Conservation (phyloP, 1,284 basidiomycete genomes). For the Entoloma clypeatum region DNA sequence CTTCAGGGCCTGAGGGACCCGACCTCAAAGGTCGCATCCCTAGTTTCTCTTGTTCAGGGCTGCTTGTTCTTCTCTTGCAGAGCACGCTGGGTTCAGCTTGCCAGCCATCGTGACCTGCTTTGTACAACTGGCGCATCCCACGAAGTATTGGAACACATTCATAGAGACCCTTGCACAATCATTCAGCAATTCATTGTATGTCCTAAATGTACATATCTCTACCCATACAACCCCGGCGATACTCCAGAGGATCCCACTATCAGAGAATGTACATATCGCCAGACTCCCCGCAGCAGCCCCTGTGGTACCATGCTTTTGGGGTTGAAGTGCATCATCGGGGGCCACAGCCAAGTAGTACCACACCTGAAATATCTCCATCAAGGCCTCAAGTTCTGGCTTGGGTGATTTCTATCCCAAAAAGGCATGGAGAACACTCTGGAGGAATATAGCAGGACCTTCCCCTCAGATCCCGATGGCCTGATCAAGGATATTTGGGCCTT, state of each 20-base stretch:
- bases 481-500: constrained; percentile 23
- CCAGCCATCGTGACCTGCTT: constrained; percentile 8
- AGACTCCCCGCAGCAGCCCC: constrained; percentile 1
- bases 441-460: constrained; percentile 1
- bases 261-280: not conserved
- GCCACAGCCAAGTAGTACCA: not conserved
- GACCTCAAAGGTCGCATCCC: not conserved
- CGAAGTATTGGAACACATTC: constrained; percentile 3
- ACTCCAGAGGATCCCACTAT: not conserved
- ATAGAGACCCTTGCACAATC: constrained; percentile 8
- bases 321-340: not conserved
- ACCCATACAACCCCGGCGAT: constrained; percentile 6
- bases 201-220: constrained; percentile 8
- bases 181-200: constrained; percentile 10
- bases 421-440: constrained; percentile 23
- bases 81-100: constrained; percentile 8
- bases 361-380: constrained; percentile 1
- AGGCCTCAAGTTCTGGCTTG: constrained; percentile 23
- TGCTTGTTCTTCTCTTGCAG: constrained; percentile 11
- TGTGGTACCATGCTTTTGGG: constrained; percentile 3
- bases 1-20: constrained; percentile 1
- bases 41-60: constrained; percentile 7
- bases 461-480: not conserved
- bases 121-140: not conserved
- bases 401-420: constrained; percentile 19